phyloP scores from a whole-genome alignment of 192 early-diverging fungal species.

The Dissophora ornata region DNA sequence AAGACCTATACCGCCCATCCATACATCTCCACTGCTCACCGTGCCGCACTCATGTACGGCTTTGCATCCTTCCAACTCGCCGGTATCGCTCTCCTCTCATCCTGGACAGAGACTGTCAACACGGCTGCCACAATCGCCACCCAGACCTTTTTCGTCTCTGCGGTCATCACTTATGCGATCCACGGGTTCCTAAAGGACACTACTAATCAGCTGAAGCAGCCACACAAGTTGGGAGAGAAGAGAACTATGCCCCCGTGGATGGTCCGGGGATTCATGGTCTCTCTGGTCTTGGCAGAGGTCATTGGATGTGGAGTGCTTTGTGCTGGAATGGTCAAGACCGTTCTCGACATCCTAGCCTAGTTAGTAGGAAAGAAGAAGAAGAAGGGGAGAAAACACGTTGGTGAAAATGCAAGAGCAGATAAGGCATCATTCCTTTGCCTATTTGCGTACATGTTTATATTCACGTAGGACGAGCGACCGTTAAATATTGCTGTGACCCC shows the following conservation, averaged over 20 bases:
- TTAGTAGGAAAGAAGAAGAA: too few relatives aligned
- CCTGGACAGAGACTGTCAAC: slow-evolving; percentile 22
- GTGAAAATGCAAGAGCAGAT: too few relatives aligned
- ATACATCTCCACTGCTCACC: slow-evolving; percentile 43
- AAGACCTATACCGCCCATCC: slow-evolving; percentile 38
- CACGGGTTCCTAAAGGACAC: slow-evolving; percentile 40
- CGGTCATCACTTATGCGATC: slow-evolving; percentile 29
- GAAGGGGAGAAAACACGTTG: too few relatives aligned
- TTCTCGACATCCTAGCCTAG: background rate
- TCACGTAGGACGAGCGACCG: too few relatives aligned
- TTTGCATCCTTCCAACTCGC: slow-evolving; percentile 42
- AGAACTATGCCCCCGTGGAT: slow-evolving; percentile 12
- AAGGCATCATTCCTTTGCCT: too few relatives aligned
- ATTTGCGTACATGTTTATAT: too few relatives aligned
- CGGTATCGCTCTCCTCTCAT: slow-evolving; percentile 12
- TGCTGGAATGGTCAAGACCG: slow-evolving; percentile 37
- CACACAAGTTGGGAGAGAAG: slow-evolving; percentile 29
- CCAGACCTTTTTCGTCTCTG: slow-evolving; percentile 28
- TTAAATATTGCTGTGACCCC: too few relatives aligned
- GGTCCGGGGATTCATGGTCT: slow-evolving; percentile 20
- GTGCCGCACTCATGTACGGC: slow-evolving; percentile 50
- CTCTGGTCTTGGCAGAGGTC: slow-evolving; percentile 28
- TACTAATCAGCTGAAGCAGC: slow-evolving; percentile 36
- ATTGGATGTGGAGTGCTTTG: slow-evolving; percentile 39
- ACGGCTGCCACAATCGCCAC: slow-evolving; percentile 12